Percentiles rank a stretch among this genome's conserved stretches.
These are phyloP conservation scores for Stachybotrys echinatus DNA, from an alignment of 2,329 filamentous ascomycete genomes.

Conservation along the genomic window DNA sequence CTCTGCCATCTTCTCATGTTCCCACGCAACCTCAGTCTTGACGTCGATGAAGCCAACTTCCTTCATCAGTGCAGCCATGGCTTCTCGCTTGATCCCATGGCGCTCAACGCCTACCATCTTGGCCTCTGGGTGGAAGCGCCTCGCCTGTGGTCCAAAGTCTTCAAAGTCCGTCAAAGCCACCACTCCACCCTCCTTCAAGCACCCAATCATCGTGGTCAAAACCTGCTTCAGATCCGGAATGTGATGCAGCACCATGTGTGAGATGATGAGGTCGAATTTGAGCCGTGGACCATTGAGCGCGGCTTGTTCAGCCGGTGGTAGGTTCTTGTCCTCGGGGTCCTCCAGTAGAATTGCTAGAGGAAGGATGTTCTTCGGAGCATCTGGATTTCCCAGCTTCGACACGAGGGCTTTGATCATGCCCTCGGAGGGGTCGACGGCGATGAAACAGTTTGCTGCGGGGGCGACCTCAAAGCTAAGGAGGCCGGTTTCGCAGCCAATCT, in stretches of 20 bases:
- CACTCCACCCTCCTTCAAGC: slow-evolving; percentile 39
- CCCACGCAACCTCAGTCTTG: slow-evolving; percentile 40
- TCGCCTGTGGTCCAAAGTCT: slow-evolving; percentile 46
- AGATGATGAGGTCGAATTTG: slow-evolving; percentile 46
- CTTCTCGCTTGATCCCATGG: slow-evolving; percentile 40
- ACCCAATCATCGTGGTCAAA: slow-evolving; percentile 38
- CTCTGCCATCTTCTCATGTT: slow-evolving; percentile 44
- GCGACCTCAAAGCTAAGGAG: slow-evolving; percentile 45
- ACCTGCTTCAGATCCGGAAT: slow-evolving; percentile 38
- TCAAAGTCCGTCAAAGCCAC: slow-evolving; percentile 54
- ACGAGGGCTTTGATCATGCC: slow-evolving; percentile 50
- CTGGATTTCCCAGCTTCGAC: slow-evolving; percentile 30
- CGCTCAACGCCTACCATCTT: slow-evolving; percentile 50
- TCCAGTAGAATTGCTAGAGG: slow-evolving; percentile 41
- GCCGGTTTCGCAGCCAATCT: slow-evolving; percentile 53
- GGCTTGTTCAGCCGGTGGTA: slow-evolving; percentile 27
- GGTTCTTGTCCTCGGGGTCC: slow-evolving; percentile 39
- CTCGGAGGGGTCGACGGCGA: slow-evolving; percentile 47
- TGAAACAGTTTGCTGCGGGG: slow-evolving; percentile 38
- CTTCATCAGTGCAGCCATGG: slow-evolving; percentile 34
- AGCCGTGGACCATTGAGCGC: slow-evolving; percentile 19
- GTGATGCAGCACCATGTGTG: slow-evolving; percentile 52
- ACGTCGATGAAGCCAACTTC: slow-evolving; percentile 34
- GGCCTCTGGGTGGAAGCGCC: slow-evolving; percentile 43
- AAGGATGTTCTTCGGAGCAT: slow-evolving; percentile 33